phyloP scores from a whole-genome alignment of 75 land plant species.

The Larix kaempferi region DNA sequence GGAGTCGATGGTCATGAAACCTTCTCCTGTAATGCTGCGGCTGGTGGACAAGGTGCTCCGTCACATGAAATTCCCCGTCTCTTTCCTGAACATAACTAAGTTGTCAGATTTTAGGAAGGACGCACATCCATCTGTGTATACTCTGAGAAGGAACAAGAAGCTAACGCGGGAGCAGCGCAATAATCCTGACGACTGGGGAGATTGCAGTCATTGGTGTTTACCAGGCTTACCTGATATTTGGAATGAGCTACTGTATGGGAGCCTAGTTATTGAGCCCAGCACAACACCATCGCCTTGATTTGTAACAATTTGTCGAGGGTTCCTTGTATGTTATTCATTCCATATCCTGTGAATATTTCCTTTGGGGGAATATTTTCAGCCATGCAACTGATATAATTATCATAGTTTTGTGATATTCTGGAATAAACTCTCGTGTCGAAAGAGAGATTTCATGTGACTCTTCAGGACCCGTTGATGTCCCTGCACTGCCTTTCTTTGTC shows the following conservation, averaged over 20 bases:
- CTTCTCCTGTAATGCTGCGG: constrained; percentile 10
- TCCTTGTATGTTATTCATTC: too few species aligned
- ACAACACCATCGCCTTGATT: too few species aligned
- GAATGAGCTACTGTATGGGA: constrained; percentile 64
- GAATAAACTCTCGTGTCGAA: too few species aligned
- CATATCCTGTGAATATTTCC: too few species aligned
- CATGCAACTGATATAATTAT: too few species aligned
- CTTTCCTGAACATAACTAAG: constrained; percentile 54
- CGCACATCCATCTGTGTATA: constrained; percentile 68
- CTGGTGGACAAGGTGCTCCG: constrained; percentile 33
- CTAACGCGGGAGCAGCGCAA: constrained; percentile 52
- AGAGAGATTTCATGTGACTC: too few species aligned
- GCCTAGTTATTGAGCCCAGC: neutral
- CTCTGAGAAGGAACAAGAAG: constrained; percentile 48
- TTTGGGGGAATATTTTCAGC: too few species aligned
- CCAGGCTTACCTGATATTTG: constrained; percentile 88
- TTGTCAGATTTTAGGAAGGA: constrained; percentile 68
- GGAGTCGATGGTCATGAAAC: constrained; percentile 15
- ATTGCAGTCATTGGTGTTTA: constrained; percentile 89
- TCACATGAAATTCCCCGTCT: constrained; percentile 44
- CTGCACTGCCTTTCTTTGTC: too few species aligned
- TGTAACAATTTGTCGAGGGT: too few species aligned
- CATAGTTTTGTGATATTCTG: too few species aligned
- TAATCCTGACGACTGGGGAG: constrained; percentile 51
- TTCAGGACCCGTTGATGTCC: too few species aligned